A percentile compares a stretch with the other conserved stretches of the same genome.
Conservation (phyloP, 495 filamentous ascomycete genomes). For the Hypoxylon fragiforme region DNA sequence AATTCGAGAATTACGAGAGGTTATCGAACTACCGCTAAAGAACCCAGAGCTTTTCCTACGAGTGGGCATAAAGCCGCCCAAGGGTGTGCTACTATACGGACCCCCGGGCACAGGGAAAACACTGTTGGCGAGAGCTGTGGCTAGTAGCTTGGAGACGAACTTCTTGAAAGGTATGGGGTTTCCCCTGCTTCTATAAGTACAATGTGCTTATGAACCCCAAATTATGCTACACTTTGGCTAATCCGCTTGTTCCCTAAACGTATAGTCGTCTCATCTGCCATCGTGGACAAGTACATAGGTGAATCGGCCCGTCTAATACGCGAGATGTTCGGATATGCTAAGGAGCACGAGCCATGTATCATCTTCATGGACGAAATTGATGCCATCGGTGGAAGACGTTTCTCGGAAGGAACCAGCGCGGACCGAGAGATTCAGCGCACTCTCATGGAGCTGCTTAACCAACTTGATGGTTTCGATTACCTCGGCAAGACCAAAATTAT, state of each 20-base stretch:
- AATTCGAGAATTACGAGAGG: constrained; percentile 95
- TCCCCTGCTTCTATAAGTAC: constrained; percentile 1
- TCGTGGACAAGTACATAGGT: constrained; percentile 99
- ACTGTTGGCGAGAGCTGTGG: constrained; percentile 89
- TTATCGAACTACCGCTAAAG: constrained; percentile 97
- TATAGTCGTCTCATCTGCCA: constrained; percentile 96
- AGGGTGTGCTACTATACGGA: constrained; percentile 97
- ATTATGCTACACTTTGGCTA: constrained; percentile 5
- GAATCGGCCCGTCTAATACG: constrained; percentile 96
- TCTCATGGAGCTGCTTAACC: constrained; percentile 98
- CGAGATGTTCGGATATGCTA: constrained; percentile 99
- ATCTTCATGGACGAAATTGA: constrained; percentile 99
- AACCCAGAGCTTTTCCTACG: constrained; percentile 97
- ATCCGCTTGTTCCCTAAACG: constrained; percentile 8
- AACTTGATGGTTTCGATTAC: constrained; percentile 99
- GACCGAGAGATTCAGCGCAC: constrained; percentile 99
- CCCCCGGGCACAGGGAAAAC: constrained; percentile 98
- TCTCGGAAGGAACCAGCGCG: constrained; percentile 97
- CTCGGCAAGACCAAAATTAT: constrained; percentile 99
- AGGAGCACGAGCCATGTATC: constrained; percentile 99
- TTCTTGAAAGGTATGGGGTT: constrained; percentile 82
- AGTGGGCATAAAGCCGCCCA: constrained; percentile 98
- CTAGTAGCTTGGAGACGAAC: constrained; percentile 96
- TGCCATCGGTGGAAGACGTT: constrained; percentile 94
- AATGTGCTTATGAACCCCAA: not conserved